Percentiles rank a stretch among this genome's conserved stretches.
Evolutionary conservation across 106 monocot genomes (phyloP).

Genomic region (Dactylorhiza incarnata): DNA sequence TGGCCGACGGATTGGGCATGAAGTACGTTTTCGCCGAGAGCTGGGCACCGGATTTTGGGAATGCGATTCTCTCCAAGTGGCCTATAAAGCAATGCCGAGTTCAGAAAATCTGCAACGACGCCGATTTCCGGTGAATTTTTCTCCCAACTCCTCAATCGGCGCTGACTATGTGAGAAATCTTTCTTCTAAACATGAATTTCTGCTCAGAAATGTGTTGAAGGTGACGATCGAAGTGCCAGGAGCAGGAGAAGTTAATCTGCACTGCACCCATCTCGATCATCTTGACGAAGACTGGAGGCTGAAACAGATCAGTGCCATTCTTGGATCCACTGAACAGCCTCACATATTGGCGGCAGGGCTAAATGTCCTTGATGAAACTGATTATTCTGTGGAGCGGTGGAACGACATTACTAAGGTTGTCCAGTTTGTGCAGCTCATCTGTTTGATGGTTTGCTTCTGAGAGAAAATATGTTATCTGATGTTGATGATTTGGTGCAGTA

Average conservation of each 20-base stretch:
- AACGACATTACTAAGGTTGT: slow-evolving; percentile 41
- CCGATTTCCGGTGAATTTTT: slow-evolving; percentile 55
- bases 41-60: slow-evolving; percentile 88
- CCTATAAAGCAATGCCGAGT: slow-evolving; percentile 63
- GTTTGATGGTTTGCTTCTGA: neutral
- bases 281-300: slow-evolving; percentile 89
- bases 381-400: slow-evolving; percentile 82
- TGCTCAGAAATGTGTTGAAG: slow-evolving; percentile 65
- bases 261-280: slow-evolving; percentile 89
- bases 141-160: neutral
- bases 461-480: neutral
- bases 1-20: slow-evolving; percentile 74
- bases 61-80: slow-evolving; percentile 83
- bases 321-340: slow-evolving; percentile 47
- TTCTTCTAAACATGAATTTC: neutral
- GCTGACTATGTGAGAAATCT: too few relatives aligned
- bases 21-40: slow-evolving; percentile 70
- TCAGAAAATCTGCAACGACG: slow-evolving; percentile 61
- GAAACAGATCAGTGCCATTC: slow-evolving; percentile 74
- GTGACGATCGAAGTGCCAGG: slow-evolving; percentile 51
- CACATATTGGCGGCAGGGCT: slow-evolving; percentile 79
- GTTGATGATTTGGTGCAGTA: slow-evolving; percentile 23
- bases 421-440: neutral
- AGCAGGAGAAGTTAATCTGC: slow-evolving; percentile 43
- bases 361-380: slow-evolving; percentile 66